These are phyloP conservation scores for Penicillium glabrum DNA, from an alignment of 2,329 filamentous ascomycete genomes.

Conservation along the genomic window DNA sequence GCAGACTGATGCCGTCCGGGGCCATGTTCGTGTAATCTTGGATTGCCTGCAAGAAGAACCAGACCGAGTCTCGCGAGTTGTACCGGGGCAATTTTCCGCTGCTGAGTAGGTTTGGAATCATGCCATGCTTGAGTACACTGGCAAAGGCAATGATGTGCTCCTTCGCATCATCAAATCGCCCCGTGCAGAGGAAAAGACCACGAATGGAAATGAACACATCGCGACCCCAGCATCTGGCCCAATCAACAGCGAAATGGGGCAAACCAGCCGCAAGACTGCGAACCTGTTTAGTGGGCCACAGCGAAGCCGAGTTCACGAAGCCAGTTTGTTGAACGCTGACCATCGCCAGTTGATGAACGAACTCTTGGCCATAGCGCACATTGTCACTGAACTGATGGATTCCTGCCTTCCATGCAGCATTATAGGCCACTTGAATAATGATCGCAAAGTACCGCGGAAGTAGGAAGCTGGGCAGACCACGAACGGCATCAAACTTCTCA, in stretches of 20 bases:
- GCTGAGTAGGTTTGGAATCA: constrained; percentile 93
- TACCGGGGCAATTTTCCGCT: constrained; percentile 85
- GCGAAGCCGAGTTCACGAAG: constrained; percentile 81
- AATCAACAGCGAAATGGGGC: constrained; percentile 89
- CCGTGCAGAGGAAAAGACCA: constrained; percentile 87
- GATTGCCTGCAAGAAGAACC: constrained; percentile 96
- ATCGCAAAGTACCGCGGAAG: constrained; percentile 91
- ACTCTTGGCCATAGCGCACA: constrained; percentile 78
- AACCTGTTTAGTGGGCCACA: constrained; percentile 82
- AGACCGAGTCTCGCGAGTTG: constrained; percentile 93
- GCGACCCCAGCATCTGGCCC: constrained; percentile 95
- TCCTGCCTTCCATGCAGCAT: constrained; percentile 74
- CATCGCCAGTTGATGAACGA: constrained; percentile 84
- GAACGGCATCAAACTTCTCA: constrained; percentile 81
- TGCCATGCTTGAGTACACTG: constrained; percentile 94
- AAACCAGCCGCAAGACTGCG: constrained; percentile 88
- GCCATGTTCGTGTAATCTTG: constrained; percentile 87
- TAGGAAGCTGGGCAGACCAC: constrained; percentile 81
- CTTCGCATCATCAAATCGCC: constrained; percentile 81
- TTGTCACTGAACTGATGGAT: constrained; percentile 77
- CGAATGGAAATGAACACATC: constrained; percentile 96
- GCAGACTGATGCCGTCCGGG: constrained; percentile 70
- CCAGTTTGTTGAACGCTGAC: constrained; percentile 91
- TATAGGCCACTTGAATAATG: constrained; percentile 82
- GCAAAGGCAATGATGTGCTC: constrained; percentile 95